phyloP scores from a whole-genome alignment of 495 filamentous ascomycete species.

The Cercophora samala region DNA sequence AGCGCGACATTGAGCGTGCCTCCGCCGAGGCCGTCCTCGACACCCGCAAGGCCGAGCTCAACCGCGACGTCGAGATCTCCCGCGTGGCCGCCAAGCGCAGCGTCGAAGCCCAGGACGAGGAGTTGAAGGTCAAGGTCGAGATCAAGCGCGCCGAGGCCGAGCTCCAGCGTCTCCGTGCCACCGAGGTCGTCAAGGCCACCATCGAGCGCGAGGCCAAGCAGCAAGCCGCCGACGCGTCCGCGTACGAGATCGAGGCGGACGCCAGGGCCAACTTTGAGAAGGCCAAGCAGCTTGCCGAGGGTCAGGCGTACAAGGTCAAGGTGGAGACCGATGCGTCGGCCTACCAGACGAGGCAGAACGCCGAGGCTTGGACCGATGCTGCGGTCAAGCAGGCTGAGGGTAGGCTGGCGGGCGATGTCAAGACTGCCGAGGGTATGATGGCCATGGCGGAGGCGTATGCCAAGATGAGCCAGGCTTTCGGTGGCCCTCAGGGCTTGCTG shows the following conservation, averaged over 20 bases:
- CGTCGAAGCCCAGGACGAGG: conserved; percentile 69
- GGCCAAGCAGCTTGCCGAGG: conserved; percentile 55
- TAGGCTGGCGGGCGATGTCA: conserved; percentile 55
- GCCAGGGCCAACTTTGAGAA: conserved; percentile 61
- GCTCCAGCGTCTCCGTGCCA: conserved; percentile 70
- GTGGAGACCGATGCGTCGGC: conserved; percentile 43
- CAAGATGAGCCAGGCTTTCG: conserved; percentile 64
- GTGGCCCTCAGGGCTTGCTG: conserved; percentile 68
- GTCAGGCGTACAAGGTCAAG: conserved; percentile 43
- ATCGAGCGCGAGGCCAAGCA: conserved; percentile 69
- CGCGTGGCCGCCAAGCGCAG: conserved; percentile 67
- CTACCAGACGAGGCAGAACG: conserved; percentile 41
- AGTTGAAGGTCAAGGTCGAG: conserved; percentile 71
- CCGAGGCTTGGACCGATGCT: conserved; percentile 41
- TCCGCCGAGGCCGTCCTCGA: conserved; percentile 69
- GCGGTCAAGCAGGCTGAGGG: conserved; percentile 62
- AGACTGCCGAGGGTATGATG: conserved; percentile 67
- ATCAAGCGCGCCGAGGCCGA: conserved; percentile 72
- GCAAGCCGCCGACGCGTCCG: conserved; percentile 66
- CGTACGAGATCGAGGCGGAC: conserved; percentile 53
- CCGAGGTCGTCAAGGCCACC: conserved; percentile 71
- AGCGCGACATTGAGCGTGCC: conserved; percentile 76
- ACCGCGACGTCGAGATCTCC: conserved; percentile 65
- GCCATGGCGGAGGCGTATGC: conserved; percentile 76
- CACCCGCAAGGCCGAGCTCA: conserved; percentile 65